Conservation (phyloP, 371 early-diverging fungal species). For the Catenaria anguillulae region DNA sequence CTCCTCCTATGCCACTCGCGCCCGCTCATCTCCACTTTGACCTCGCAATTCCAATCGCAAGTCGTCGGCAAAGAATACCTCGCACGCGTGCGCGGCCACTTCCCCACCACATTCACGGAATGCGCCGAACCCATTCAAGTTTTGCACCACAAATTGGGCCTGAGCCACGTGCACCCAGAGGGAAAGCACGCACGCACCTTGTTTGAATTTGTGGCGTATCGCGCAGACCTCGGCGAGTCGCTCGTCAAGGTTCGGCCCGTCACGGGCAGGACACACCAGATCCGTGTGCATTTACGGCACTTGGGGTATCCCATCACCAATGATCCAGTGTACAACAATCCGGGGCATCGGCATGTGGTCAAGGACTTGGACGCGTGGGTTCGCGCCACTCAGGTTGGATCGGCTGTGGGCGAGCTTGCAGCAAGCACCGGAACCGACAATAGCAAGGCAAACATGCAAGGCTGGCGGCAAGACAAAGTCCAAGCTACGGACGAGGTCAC, state of each 20-base stretch:
- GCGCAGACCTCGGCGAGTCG: conserved; percentile 22
- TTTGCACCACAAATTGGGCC: conserved; percentile 64
- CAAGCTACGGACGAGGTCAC: conserved; percentile 17
- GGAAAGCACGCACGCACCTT: conserved; percentile 45
- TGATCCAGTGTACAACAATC: conserved; percentile 78
- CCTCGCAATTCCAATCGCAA: conserved; percentile 42
- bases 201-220: conserved; percentile 47
- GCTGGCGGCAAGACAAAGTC: conserved; percentile 14
- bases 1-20: conserved; percentile 58
- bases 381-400: not conserved
- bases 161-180: conserved; percentile 61
- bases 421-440: too few relatives aligned
- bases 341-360: conserved; percentile 41
- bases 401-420: too few relatives aligned
- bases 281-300: conserved; percentile 95
- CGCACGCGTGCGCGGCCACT: conserved; percentile 68
- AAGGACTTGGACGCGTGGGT: not conserved
- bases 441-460: not conserved
- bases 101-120: conserved; percentile 32
- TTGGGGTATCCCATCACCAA: conserved; percentile 94
- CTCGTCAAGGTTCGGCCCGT: conserved; percentile 45
- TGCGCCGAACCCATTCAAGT: conserved; percentile 69
- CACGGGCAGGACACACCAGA: conserved; percentile 98
- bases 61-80: conserved; percentile 71
- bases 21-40: conserved; percentile 42